Base-by-base conservation (phyloP, 2,329 filamentous ascomycete genomes). In the Calonectria pauciramosa region DNA sequence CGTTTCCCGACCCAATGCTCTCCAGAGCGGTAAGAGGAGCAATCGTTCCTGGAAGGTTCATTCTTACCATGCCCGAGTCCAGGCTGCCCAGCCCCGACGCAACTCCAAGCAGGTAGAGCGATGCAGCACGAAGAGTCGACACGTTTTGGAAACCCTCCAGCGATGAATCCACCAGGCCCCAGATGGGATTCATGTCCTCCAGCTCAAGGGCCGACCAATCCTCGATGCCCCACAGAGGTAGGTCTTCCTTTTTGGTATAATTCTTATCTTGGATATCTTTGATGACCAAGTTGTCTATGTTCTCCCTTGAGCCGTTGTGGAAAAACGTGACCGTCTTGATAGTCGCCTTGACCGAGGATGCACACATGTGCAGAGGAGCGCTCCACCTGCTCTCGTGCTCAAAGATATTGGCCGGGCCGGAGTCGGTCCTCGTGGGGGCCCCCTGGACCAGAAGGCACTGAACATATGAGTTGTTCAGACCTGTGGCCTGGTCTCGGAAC, bases 281-380 rank as follows among this genome's bases (percentile, higher is more conserved):
- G 3, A 89, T 81, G 2, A 75, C 76, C 0, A 89, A 78, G 3
- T 80, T 80, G 13, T 80, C 76, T 0, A 89, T 73, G 9, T 78
- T 81, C 16, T 82, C 76, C 6, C 38, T 71, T 0, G 86, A 87
- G 3, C 84, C 85, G 74, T 89, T 89, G 75, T 82, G 84, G 2
- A 79, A 75, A 74, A 90, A 89, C 0, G 80, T 79, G 9, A 88
- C 86, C 0, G 84, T 86, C 75, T 89, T 89, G 71, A 90, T 83
- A 1, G 82, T 84, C 3, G 88, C 87, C 64, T 85, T 85, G 4
- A 85, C 75, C 0, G 86, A 79, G 0, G 83, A 84, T 1, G 87
- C 86, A 74, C 88, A 90, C 0, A 83, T 81, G 72, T 89, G 88
- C 0, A 89, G 71, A 0, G 86, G 84, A 6, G 84, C 78, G 1